Conservation (phyloP, 495 filamentous ascomycete species). For the Talaromyces nanjingensis region DNA sequence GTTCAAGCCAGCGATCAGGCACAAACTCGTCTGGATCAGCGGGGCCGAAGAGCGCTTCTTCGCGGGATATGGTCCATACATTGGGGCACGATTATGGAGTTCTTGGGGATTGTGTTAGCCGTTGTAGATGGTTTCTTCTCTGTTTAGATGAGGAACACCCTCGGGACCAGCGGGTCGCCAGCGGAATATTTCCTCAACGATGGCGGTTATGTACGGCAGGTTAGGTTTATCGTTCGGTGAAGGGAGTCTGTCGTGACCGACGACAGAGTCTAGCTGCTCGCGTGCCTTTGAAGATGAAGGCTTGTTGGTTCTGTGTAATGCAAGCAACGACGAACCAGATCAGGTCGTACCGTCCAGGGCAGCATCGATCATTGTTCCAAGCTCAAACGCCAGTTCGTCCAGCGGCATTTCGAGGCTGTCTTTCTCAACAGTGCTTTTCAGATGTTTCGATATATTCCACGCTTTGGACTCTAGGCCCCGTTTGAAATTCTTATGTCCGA, state of each 20-base stretch:
- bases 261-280: constrained; percentile 27
- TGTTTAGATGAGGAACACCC: constrained; percentile 16
- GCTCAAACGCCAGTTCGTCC: constrained; percentile 14
- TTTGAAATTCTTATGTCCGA: neutral
- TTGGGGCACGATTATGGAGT: constrained; percentile 10
- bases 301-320: constrained; percentile 10
- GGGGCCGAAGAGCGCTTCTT: constrained; percentile 11
- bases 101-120: constrained; percentile 16
- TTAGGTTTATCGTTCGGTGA: constrained; percentile 29
- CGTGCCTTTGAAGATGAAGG: constrained; percentile 40
- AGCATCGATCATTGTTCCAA: constrained; percentile 19
- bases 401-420: constrained; percentile 11
- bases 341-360: constrained; percentile 13
- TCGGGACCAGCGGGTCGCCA: constrained; percentile 43
- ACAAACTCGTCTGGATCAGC: constrained; percentile 17
- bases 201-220: constrained; percentile 38
- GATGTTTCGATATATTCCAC: constrained; percentile 7
- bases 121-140: constrained; percentile 10
- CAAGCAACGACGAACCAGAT: constrained; percentile 17
- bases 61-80: constrained; percentile 12
- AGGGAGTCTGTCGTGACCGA: constrained; percentile 11
- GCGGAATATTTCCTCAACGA: constrained; percentile 45
- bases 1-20: constrained; percentile 21
- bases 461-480: constrained; percentile 2
- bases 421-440: constrained; percentile 7